Evolutionary conservation across 2,329 filamentous ascomycete species (phyloP).

Genomic region (Penicillium verrucosum): DNA sequence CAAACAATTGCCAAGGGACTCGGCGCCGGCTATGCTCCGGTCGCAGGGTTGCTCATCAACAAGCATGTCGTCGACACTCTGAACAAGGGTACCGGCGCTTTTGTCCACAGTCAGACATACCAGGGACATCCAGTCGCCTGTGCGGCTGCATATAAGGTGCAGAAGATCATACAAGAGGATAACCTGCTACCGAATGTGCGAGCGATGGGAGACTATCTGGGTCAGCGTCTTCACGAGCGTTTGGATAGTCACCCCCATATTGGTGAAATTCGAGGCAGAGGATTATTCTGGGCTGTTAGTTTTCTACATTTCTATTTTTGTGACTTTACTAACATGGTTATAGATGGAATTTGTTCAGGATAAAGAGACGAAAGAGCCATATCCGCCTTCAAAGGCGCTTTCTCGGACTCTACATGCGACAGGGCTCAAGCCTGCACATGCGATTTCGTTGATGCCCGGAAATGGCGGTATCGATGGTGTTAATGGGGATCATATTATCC

Average conservation of each 20-base stretch:
- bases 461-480: slow-evolving; percentile 50
- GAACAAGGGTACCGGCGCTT: slow-evolving; percentile 42
- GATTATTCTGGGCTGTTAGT: slow-evolving; percentile 55
- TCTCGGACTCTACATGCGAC: slow-evolving; percentile 47
- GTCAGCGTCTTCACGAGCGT: slow-evolving; percentile 40
- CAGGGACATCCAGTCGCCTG: slow-evolving; percentile 55
- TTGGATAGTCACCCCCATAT: slow-evolving; percentile 47
- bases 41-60: slow-evolving; percentile 52
- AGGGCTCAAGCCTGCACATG: slow-evolving; percentile 40
- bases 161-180: slow-evolving; percentile 51
- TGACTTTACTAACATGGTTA: neutral
- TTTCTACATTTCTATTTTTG: neutral
- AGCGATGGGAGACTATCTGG: slow-evolving; percentile 30
- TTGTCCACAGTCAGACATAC: slow-evolving; percentile 58
- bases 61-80: slow-evolving; percentile 49
- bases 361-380: slow-evolving; percentile 51
- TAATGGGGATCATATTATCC: slow-evolving; percentile 53
- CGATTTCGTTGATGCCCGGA: slow-evolving; percentile 53
- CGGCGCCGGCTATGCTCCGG: slow-evolving; percentile 52
- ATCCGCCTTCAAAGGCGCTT: slow-evolving; percentile 42
- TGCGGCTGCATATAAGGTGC: slow-evolving; percentile 51
- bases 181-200: slow-evolving; percentile 46
- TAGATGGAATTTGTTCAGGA: slow-evolving; percentile 56
- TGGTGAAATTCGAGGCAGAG: slow-evolving; percentile 54
- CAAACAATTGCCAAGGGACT: slow-evolving; percentile 58